Base-by-base conservation (phyloP, 805 yeast species). In the Metschnikowia anglica region DNA sequence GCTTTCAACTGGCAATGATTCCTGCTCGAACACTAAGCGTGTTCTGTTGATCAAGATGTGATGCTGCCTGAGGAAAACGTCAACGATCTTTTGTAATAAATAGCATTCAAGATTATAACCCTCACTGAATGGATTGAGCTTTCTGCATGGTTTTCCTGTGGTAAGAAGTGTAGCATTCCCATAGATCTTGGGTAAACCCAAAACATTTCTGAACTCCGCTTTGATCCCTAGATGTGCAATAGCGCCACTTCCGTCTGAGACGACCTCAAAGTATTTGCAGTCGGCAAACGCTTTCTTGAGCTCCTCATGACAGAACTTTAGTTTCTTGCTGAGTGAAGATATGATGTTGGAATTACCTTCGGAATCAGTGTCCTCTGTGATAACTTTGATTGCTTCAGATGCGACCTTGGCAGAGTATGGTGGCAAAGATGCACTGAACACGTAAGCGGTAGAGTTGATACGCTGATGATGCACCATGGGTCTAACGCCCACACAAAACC, bases 371-470 rank as follows among this genome's bases (percentile, higher is more conserved):
- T 47, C 38, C 29, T 70, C 73, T 49, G 52, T 39, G 32, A 88
- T 68, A 30, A 79, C 62, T 12, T 68, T 57, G 30, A 88, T 68
- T 0, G 78, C 76, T 40, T 71, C 70, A 1, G 86, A 76, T 1
- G 77, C 77, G 2, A 82, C 81, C 43, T 70, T 75, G 1, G 96
- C 95, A 32, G 88, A 77, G 64, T 85, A 91, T 18, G 97, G 95
- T 10, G 99, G 98, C 60, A 91, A 77, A 1, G 97, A 79, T 6
- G 99, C 99, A 56, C 95, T 85, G 62, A 88, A 93, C 47, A 93
- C 93, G 61, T 88, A 93, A 2, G 96, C 97, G 51, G 75, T 74
- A 11, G 96, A 87, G 18, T 88, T 85, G 56, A 93, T 84, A 62
- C 96, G 81, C 73, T 93, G 99, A 68, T 91, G 96, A 54, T 83